Percentiles rank a stretch among this genome's conserved stretches.
Evolutionary conservation across 345 rosid genomes (phyloP).

Genomic region (Lepidium didymum): DNA sequence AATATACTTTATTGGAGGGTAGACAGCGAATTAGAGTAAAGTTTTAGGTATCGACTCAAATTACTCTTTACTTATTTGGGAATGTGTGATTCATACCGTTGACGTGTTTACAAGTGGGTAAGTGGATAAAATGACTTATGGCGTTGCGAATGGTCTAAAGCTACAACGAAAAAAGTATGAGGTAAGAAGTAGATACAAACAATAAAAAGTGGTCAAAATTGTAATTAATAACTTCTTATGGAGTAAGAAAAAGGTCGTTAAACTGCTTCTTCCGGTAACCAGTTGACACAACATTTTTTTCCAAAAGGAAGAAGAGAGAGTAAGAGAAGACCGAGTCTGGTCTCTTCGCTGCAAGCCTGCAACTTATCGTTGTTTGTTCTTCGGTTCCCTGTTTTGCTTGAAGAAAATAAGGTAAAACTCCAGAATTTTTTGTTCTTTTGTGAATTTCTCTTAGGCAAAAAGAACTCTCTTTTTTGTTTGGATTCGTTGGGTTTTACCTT

Average conservation of each 20-base stretch:
- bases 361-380: conserved; percentile 9
- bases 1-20: too few species aligned
- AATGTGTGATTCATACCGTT: too few species aligned
- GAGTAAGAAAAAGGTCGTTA: conserved; percentile 5
- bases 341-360: conserved; percentile 23
- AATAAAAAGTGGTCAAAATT: neutral
- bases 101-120: neutral
- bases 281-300: conserved; percentile 20
- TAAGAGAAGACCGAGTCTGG: conserved; percentile 21
- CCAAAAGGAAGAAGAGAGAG: conserved; percentile 1
- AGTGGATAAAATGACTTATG: neutral
- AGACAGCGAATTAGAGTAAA: too few species aligned
- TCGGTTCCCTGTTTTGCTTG: conserved; percentile 10
- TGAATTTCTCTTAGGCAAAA: neutral
- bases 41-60: too few species aligned
- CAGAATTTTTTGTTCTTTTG: neutral
- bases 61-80: too few species aligned
- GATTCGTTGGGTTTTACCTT: neutral
- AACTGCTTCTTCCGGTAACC: conserved; percentile 27
- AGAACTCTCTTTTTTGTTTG: neutral
- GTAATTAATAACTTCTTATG: neutral
- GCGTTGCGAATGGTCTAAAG: neutral
- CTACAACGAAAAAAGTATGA: neutral
- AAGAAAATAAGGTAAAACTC: neutral
- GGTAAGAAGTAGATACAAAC: neutral